A percentile compares a stretch with the other conserved stretches of the same genome.
Conservation (phyloP, 2,329 filamentous ascomycete species). For the Thermothelomyces thermophilus region DNA sequence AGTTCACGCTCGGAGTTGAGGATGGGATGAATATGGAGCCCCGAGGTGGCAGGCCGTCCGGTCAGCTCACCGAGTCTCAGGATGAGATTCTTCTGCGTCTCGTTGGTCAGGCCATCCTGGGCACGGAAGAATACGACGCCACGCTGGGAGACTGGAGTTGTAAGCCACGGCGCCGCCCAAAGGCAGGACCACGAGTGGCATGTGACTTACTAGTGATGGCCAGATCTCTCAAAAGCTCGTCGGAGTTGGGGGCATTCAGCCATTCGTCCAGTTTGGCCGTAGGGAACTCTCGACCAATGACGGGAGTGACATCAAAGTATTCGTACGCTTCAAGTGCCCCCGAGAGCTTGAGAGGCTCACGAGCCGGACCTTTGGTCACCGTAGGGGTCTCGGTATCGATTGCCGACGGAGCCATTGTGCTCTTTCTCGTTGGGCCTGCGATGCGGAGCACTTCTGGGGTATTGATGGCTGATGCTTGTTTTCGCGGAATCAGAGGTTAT, state of each 20-base stretch:
- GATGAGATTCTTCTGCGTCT: conserved; percentile 54
- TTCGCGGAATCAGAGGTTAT: neutral
- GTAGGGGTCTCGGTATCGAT: conserved; percentile 16
- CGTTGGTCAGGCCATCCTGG: conserved; percentile 51
- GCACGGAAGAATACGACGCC: conserved; percentile 60
- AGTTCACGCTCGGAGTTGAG: conserved; percentile 48
- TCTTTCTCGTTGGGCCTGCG: neutral
- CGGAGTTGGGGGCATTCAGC: conserved; percentile 54
- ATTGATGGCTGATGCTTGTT: neutral
- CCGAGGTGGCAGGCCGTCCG: conserved; percentile 51
- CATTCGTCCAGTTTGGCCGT: conserved; percentile 53
- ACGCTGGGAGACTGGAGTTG: conserved; percentile 47
- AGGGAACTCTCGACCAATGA: conserved; percentile 57
- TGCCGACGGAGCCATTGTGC: conserved; percentile 26
- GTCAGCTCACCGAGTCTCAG: conserved; percentile 52
- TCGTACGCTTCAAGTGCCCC: conserved; percentile 47
- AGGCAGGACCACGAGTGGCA: neutral
- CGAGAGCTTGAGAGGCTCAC: conserved; percentile 41
- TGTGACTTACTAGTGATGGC: conserved; percentile 54
- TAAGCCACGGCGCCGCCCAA: neutral
- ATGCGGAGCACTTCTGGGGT: neutral
- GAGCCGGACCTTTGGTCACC: conserved; percentile 11
- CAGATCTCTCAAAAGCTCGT: conserved; percentile 58
- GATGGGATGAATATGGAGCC: conserved; percentile 55
- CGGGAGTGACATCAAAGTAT: conserved; percentile 53